Evolutionary conservation across 108 stramenopile genomes (phyloP).

Genomic region (Pseudonitzschia pungens): DNA sequence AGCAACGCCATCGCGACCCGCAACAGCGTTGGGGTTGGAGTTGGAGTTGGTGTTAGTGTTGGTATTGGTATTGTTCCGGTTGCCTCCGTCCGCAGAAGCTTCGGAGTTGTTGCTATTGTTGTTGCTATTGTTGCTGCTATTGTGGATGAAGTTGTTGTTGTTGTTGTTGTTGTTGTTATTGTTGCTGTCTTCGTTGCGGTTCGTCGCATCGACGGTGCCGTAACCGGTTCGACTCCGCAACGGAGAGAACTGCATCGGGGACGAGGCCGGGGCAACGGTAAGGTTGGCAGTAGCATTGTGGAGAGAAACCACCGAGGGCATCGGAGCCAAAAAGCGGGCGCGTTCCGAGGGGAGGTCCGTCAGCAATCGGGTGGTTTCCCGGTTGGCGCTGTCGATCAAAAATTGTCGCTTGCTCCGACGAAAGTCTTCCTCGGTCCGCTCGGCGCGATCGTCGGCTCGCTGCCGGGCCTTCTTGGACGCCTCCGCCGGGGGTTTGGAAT

Average conservation of each 20-base stretch:
- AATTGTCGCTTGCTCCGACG: background rate
- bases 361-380: background rate
- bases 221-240: background rate
- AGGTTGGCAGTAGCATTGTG: slow-evolving; percentile 30
- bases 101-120: background rate
- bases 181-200: slow-evolving; percentile 2
- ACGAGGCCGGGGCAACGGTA: slow-evolving; percentile 24
- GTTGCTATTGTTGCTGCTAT: background rate
- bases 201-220: background rate
- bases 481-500: slow-evolving; percentile 1
- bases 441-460: background rate
- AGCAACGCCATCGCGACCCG: background rate
- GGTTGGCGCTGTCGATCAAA: background rate
- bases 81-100: no score
- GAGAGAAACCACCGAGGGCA: slow-evolving; percentile 33
- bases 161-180: background rate
- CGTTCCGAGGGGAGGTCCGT: slow-evolving; percentile 1
- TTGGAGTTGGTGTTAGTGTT: no score
- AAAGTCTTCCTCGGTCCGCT: background rate
- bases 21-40: no score
- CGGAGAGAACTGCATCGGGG: background rate
- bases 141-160: background rate
- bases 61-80: no score
- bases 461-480: background rate
- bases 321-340: slow-evolving; percentile 32